Base-by-base conservation (phyloP, 1,284 basidiomycete species). In the Mycena citricolor region DNA sequence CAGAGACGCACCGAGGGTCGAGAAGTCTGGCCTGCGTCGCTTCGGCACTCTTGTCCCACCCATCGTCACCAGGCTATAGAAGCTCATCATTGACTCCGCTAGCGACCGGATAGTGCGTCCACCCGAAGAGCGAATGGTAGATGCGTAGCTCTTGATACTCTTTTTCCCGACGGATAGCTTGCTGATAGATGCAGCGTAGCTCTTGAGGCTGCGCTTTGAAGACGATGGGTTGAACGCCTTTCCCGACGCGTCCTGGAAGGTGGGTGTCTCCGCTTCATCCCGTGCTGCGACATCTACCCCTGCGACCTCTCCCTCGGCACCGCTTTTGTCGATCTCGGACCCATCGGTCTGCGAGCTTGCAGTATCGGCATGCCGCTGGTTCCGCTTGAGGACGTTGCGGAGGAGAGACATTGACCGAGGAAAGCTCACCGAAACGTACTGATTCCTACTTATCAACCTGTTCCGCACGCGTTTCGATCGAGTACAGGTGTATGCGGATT, bases 71-170 rank as follows among this genome's bases (percentile, higher is more conserved):
- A 35, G 31, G 7, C 30, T 35, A 34, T 53, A 50, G 34, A 53
- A 53, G 30, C 51, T 53, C 25, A 42, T 25, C 41, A 53, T 37
- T 2, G 47, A 47, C 13, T 50, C 44, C 5, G 48, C 51, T 3
- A 53, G 25, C 16, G 51, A 53, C 22, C 43, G 47, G 12, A 53
- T 44, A 6, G 51, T 38, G 6, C 47, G 31, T 24, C 47, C 51
- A 20, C 47, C 47, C 4, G 51, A 33, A 2, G 51, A 47, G 13
- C 42, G 39, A 26, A 50, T 32, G 1, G 51, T 47, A 6, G 44
- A 23, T 2, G 51, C 44, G 39, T 52, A 52, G 23, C 32, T 49
- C 47, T 52, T 52, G 24, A 50, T 24, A 32, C 37, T 50, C 4
- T 37, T 30, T 35, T 44, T 46, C 8, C 44, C 42, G n/a, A n/a